Evolutionary conservation across 78 protist species (phyloP).

Genomic region (Cavenderia fasciculata): DNA sequence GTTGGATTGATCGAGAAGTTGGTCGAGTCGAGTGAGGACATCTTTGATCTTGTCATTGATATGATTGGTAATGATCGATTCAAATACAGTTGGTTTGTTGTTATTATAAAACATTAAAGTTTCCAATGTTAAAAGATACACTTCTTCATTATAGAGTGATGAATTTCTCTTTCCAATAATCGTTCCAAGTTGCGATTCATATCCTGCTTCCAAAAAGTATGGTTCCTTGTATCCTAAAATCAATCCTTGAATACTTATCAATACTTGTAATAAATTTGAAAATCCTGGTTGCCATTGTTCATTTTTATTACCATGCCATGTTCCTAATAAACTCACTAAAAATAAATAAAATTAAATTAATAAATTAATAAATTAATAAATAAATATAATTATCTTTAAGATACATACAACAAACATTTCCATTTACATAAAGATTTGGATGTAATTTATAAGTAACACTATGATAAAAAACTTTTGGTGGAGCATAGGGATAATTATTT

Average conservation of each 20-base stretch:
- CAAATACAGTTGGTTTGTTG: constrained; percentile 20
- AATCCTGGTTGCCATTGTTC: constrained; percentile 74
- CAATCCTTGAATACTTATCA: constrained; percentile 77
- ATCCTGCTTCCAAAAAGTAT: constrained; percentile 82
- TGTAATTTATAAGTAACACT: constrained; percentile 47
- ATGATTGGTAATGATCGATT: constrained; percentile 25
- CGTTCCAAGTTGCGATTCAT: constrained; percentile 78
- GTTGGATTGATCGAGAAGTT: not conserved
- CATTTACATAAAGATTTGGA: constrained; percentile 79
- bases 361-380: not conserved
- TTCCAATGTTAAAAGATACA: constrained; percentile 38
- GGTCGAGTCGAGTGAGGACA: constrained; percentile 30
- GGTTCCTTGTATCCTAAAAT: constrained; percentile 78
- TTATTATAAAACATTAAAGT: constrained; percentile 16
- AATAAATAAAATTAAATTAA: not conserved
- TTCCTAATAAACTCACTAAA: constrained; percentile 67
- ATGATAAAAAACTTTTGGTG: constrained; percentile 72
- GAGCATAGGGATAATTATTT: constrained; percentile 35
- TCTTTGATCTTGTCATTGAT: not conserved
- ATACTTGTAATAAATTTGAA: constrained; percentile 68
- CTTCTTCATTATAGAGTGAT: constrained; percentile 66
- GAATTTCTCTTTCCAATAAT: constrained; percentile 48
- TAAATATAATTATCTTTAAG: not conserved
- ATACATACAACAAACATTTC: constrained; percentile 66
- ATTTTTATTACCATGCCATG: constrained; percentile 77